Evolutionary conservation across 2,329 filamentous ascomycete species (phyloP).

Genomic region (Rasamsonia emersonii): DNA sequence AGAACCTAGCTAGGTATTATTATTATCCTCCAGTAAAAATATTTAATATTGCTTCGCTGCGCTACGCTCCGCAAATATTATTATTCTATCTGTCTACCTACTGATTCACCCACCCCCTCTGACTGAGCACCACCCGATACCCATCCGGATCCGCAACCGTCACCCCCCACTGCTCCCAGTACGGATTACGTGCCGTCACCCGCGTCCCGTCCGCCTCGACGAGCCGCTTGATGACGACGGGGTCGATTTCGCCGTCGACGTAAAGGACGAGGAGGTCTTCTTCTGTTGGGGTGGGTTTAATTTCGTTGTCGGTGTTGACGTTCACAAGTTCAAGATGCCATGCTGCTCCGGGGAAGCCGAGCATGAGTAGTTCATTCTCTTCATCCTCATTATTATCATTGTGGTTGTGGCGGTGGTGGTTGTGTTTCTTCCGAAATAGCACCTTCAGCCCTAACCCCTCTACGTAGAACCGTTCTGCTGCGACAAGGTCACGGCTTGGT

Average conservation of each 20-base stretch:
- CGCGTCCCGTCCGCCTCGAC: constrained; percentile 24
- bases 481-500: constrained; percentile 31
- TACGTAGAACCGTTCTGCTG: constrained; percentile 35
- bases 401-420: too few relatives aligned
- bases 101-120: constrained; percentile 9
- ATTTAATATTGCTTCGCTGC: too few relatives aligned
- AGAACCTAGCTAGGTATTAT: too few relatives aligned
- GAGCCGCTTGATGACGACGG: constrained; percentile 27
- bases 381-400: too few relatives aligned
- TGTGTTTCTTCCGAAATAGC: constrained; percentile 23
- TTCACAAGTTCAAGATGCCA: constrained; percentile 41
- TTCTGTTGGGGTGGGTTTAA: constrained; percentile 23
- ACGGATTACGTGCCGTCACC: constrained; percentile 36
- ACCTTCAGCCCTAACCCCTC: constrained; percentile 33
- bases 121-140: constrained; percentile 34
- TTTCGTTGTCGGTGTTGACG: constrained; percentile 21
- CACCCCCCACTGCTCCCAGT: constrained; percentile 38
- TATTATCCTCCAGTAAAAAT: too few relatives aligned
- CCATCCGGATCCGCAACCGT: constrained; percentile 41
- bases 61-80: too few relatives aligned
- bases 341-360: constrained; percentile 28
- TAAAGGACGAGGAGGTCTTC: constrained; percentile 41
- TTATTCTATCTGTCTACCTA: too few relatives aligned
- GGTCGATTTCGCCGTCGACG: constrained; percentile 24
- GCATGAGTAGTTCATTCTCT: constrained; percentile 35